Conservation (phyloP, 2,329 filamentous ascomycete genomes). For the Sclerotinia nivalis region DNA sequence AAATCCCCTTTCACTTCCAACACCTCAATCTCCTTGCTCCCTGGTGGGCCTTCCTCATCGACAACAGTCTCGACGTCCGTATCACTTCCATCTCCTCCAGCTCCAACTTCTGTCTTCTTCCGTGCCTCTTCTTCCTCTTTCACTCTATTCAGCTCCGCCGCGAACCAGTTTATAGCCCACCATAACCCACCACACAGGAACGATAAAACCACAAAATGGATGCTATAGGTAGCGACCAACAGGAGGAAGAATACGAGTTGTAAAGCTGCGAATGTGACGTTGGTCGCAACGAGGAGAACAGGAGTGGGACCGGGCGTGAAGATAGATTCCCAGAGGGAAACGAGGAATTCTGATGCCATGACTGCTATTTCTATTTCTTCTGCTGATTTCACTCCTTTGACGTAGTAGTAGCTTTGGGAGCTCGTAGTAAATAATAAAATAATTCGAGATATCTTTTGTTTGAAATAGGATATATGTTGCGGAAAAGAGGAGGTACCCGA, state of each 20-base stretch:
- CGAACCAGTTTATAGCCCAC: conserved; percentile 98
- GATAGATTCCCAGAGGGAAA: conserved; percentile 85
- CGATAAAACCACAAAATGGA: conserved; percentile 86
- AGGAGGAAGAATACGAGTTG: conserved; percentile 77
- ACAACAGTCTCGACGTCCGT: conserved; percentile 56
- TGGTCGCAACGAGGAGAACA: conserved; percentile 84
- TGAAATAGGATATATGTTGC: neutral
- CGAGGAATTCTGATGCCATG: conserved; percentile 51
- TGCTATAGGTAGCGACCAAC: conserved; percentile 77
- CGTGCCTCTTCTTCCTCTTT: conserved; percentile 42
- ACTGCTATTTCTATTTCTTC: neutral
- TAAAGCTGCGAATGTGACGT: conserved; percentile 81
- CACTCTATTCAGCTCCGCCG: conserved; percentile 58
- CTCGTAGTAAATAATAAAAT: neutral
- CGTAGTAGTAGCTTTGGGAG: neutral
- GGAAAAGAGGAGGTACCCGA: neutral
- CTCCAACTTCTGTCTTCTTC: conserved; percentile 36
- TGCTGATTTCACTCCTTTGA: neutral
- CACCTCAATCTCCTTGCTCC: conserved; percentile 39
- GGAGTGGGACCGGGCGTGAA: conserved; percentile 91
- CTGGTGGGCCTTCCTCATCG: conserved; percentile 39
- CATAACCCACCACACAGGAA: conserved; percentile 78
- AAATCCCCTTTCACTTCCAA: conserved; percentile 35
- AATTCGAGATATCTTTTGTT: neutral
- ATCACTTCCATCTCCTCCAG: conserved; percentile 42